Evolutionary conservation across 495 filamentous ascomycete species (phyloP).

Genomic region (Physcia stellaris): DNA sequence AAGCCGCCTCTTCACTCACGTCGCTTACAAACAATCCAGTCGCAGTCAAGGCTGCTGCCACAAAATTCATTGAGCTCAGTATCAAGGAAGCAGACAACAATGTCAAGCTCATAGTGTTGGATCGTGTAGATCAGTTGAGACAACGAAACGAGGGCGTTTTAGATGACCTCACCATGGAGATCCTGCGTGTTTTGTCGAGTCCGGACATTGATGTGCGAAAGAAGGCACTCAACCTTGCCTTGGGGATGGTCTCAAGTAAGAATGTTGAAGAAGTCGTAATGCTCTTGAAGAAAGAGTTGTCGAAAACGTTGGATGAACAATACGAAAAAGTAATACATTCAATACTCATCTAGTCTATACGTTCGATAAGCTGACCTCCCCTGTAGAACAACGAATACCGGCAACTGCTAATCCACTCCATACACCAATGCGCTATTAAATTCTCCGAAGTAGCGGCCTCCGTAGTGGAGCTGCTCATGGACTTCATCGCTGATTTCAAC

Average conservation of each 20-base stretch:
- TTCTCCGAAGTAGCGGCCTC: slow-evolving; percentile 96
- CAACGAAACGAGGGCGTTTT: slow-evolving; percentile 86
- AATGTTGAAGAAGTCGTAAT: slow-evolving; percentile 97
- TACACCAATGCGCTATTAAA: slow-evolving; percentile 96
- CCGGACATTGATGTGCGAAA: slow-evolving; percentile 92
- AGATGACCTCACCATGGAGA: slow-evolving; percentile 96
- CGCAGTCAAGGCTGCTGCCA: slow-evolving; percentile 90
- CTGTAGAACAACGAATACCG: slow-evolving; percentile 83
- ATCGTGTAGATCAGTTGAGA: slow-evolving; percentile 83
- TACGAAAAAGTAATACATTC: slow-evolving; percentile 66
- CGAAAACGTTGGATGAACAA: slow-evolving; percentile 95
- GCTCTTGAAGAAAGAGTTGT: slow-evolving; percentile 91
- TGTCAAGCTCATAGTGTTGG: slow-evolving; percentile 94
- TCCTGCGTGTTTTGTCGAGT: slow-evolving; percentile 87
- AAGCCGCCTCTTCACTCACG: slow-evolving; percentile 94
- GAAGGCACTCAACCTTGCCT: slow-evolving; percentile 79
- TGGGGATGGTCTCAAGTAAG: slow-evolving; percentile 98
- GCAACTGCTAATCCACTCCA: slow-evolving; percentile 87
- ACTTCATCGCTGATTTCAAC: slow-evolving; percentile 98
- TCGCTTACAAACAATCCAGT: slow-evolving; percentile 92
- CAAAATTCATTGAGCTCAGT: slow-evolving; percentile 90
- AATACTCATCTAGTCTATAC: too few species aligned
- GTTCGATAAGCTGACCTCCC: slow-evolving; percentile 19
- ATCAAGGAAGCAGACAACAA: slow-evolving; percentile 99
- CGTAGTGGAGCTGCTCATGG: slow-evolving; percentile 96